Evolutionary conservation across 257 asterid genomes (phyloP), one percentile per base, ranked within the genome.

Genomic region (Nicotiana sylvestris): DNA sequence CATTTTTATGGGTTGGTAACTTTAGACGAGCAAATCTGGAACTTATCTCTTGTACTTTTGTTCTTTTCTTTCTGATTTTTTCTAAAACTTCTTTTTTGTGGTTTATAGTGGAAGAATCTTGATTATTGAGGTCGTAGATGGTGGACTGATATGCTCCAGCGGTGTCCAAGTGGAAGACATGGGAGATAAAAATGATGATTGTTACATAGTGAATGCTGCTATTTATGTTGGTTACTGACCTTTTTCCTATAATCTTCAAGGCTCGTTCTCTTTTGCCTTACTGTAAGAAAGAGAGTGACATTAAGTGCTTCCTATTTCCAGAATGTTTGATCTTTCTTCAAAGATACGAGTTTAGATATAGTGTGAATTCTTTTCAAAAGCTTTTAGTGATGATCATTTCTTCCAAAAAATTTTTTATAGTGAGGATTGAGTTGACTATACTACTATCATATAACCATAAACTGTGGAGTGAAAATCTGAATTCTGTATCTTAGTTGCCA

Each of bases 131-230:
- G 95, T 96, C 27, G 98, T 90, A 81, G 98, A 90, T 88, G 98
- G 98, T 37, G 99, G 99, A 56, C 86, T 96, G 81, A 88, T 93
- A 86, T 93, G 98, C 89, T 94, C 98, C 6, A 94, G 98, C 80
- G 99, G 99, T 18, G 98, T 96, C 83, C 92, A 39, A 27, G 99
- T 96, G 49, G 97, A 96, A 86, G 98, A 96, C 84, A 94, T 96
- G 99, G 99, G 98, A 76, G 99, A 96, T 89, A 93, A 86, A 85
- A 94, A 93, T 82, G 98, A 96, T 0, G 92, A 91, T 80, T 96
- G 98, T 86, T 96, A 93, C 88, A 91, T 96, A 62, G 99, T 96
- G 64, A 96, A 93, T 86, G 99, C 98, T 32, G 99, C 97, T 82
- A 98, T 94, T 51, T 96, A 96, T 83, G 96, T 96, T 88, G 99